These are phyloP conservation scores for Pythium aquatile DNA, from an alignment of 352 stramenopile species.

Conservation along the genomic window DNA sequence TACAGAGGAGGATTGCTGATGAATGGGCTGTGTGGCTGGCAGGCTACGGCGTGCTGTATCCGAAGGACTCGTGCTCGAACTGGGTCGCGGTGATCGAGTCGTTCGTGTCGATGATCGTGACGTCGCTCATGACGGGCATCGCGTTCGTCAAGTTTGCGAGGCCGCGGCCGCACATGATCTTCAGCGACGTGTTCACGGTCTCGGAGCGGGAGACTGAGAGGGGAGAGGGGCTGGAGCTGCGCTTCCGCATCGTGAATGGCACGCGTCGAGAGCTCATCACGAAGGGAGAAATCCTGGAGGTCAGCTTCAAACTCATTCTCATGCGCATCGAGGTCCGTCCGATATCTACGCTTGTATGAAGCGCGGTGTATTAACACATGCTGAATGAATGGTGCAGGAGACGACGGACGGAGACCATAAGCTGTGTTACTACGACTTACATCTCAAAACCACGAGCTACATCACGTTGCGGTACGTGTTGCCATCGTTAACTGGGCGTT, in stretches of 20 bases:
- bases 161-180: slow-evolving; percentile 45
- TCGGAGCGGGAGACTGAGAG: slow-evolving; percentile 25
- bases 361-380: background rate
- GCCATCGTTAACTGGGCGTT: background rate
- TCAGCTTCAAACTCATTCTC: slow-evolving; percentile 60
- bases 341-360: background rate
- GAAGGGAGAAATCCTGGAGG: slow-evolving; percentile 52
- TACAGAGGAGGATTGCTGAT: background rate
- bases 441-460: slow-evolving; percentile 42
- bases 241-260: slow-evolving; percentile 58
- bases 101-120: slow-evolving; percentile 56
- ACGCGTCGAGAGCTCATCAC: slow-evolving; percentile 39
- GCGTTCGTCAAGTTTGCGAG: slow-evolving; percentile 63
- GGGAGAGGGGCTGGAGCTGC: slow-evolving; percentile 36
- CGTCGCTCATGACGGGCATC: slow-evolving; percentile 60
- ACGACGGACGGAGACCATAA: slow-evolving; percentile 40
- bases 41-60: slow-evolving; percentile 54
- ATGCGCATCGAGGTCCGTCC: slow-evolving; percentile 55
- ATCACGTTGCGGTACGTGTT: slow-evolving; percentile 42
- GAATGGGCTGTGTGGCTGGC: background rate
- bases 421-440: slow-evolving; percentile 65
- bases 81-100: slow-evolving; percentile 51
- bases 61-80: slow-evolving; percentile 46
- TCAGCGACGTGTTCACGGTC: slow-evolving; percentile 53
- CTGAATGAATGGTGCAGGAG: slow-evolving; percentile 24